Percentiles rank a stretch among this genome's conserved stretches.
These are phyloP conservation scores for Volutella citrinella DNA, from an alignment of 2,329 filamentous ascomycete species.

Conservation along the genomic window DNA sequence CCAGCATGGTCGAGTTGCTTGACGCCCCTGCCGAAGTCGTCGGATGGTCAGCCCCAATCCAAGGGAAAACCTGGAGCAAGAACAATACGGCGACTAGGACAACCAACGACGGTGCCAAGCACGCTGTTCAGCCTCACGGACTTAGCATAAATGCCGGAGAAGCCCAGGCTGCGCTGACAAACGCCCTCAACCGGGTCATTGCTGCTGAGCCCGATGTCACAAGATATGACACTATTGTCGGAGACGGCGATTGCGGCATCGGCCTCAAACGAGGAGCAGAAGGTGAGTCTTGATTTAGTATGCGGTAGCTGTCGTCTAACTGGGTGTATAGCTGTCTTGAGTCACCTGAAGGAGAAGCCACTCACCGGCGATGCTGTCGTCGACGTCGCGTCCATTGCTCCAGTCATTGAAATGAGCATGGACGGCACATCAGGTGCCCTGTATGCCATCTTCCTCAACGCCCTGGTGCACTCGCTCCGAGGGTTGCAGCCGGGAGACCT, in stretches of 20 bases:
- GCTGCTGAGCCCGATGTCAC: conserved; percentile 69
- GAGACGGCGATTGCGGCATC: conserved; percentile 87
- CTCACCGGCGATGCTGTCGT: conserved; percentile 51
- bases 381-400: conserved; percentile 50
- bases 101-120: conserved; percentile 28
- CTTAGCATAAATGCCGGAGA: conserved; percentile 50
- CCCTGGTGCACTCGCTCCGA: conserved; percentile 65
- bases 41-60: conserved; percentile 66
- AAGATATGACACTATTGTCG: conserved; percentile 75
- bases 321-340: conserved; percentile 50
- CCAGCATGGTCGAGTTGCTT: conserved; percentile 65
- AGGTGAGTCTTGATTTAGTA: conserved; percentile 48
- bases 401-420: conserved; percentile 56
- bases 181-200: conserved; percentile 60
- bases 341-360: conserved; percentile 43
- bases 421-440: conserved; percentile 61
- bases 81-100: conserved; percentile 47
- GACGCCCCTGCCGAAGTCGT: conserved; percentile 67
- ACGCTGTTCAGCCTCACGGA: conserved; percentile 42
- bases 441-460: conserved; percentile 84
- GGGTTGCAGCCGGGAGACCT: conserved; percentile 38
- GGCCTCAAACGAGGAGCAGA: conserved; percentile 86
- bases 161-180: conserved; percentile 51
- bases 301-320: no score
- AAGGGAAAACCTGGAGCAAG: conserved; percentile 61